Evolutionary conservation across 768 basidiomycete species (phyloP).

Genomic region (Roridomyces roridus): DNA sequence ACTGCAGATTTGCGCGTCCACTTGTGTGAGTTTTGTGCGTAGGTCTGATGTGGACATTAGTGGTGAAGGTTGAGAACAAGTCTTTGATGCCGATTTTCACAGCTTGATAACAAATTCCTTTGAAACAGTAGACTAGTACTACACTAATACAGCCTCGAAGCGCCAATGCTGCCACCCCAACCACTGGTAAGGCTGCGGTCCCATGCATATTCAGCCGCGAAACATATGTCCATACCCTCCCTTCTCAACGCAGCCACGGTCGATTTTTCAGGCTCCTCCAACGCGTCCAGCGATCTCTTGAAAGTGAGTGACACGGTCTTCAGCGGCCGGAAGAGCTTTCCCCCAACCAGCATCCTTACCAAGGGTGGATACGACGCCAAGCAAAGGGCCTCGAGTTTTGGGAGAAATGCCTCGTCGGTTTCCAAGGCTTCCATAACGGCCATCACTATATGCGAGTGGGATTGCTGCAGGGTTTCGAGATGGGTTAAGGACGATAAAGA

Average conservation of each 20-base stretch:
- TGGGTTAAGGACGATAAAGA: too few species aligned
- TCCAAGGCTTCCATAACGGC: background rate
- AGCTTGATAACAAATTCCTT: too few species aligned
- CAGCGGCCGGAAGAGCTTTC: background rate
- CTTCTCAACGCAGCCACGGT: background rate
- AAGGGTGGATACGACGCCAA: background rate
- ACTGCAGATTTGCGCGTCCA: background rate
- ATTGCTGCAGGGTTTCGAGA: too few species aligned
- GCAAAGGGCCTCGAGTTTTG: background rate
- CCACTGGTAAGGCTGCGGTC: background rate
- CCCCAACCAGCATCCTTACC: background rate
- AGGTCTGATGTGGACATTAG: too few species aligned
- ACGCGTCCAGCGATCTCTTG: too few species aligned
- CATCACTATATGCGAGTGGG: too few species aligned
- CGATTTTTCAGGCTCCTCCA: too few species aligned
- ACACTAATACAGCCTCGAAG: too few species aligned
- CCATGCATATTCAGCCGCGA: background rate
- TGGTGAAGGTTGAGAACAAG: too few species aligned
- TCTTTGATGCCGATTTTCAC: too few species aligned
- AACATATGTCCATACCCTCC: background rate
- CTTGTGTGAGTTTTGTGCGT: background rate
- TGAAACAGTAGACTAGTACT: too few species aligned
- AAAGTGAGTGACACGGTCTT: background rate
- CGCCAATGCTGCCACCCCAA: conserved; percentile 3
- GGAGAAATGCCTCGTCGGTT: background rate